Conservation (phyloP, 257 asterid species). For the Solanum commersonii region DNA sequence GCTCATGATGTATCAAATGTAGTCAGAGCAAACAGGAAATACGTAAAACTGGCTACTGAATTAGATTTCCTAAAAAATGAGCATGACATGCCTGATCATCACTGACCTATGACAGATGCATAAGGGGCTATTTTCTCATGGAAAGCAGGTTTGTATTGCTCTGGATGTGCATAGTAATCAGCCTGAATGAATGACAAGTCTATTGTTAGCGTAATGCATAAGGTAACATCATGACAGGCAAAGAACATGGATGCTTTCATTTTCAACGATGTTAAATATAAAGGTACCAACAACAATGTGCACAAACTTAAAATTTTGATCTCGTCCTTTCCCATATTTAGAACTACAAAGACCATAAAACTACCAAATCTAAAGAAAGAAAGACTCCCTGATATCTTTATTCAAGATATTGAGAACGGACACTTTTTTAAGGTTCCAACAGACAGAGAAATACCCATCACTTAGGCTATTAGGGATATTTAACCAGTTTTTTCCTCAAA, state of each 20-base stretch:
- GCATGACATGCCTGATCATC: neutral
- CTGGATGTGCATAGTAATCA: conserved; percentile 93
- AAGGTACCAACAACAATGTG: neutral
- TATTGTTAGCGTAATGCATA: neutral
- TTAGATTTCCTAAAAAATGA: neutral
- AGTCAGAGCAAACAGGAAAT: neutral
- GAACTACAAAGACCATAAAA: neutral
- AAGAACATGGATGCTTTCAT: neutral
- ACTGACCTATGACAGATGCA: conserved; percentile 80
- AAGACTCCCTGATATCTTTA: neutral
- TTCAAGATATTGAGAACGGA: neutral
- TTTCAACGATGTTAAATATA: neutral
- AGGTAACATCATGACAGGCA: neutral
- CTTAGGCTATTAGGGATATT: neutral
- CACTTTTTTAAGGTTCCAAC: neutral
- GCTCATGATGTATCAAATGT: neutral
- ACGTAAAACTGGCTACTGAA: neutral
- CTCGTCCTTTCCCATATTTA: neutral
- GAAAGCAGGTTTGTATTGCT: conserved; percentile 64
- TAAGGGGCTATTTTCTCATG: conserved; percentile 82
- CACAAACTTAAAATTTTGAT: neutral
- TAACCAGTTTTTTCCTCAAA: neutral
- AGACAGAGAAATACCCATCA: neutral
- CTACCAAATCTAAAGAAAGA: neutral
- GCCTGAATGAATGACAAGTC: conserved; percentile 32